phyloP scores from a whole-genome alignment of 2,329 filamentous ascomycete genomes.

The Diplodia sapinea region DNA sequence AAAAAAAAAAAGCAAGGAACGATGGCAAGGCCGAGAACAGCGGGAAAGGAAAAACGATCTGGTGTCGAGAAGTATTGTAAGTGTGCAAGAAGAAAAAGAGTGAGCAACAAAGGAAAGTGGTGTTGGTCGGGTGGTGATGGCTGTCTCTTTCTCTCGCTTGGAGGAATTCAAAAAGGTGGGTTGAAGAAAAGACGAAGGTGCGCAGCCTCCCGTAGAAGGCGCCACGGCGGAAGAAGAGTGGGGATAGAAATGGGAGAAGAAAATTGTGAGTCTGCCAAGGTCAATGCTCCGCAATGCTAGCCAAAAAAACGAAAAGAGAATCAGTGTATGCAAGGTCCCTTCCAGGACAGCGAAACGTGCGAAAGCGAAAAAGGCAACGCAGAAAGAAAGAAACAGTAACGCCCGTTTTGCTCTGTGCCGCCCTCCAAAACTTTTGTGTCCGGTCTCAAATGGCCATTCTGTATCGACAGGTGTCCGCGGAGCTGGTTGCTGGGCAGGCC shows the following conservation, averaged over 20 bases:
- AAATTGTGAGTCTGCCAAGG: constrained; percentile 26
- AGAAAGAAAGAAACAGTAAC: constrained; percentile 27
- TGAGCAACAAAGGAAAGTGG: constrained; percentile 32
- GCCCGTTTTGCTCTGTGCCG: constrained; percentile 32
- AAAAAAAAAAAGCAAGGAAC: constrained; percentile 12
- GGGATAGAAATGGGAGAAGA: constrained; percentile 12
- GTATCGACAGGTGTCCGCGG: constrained; percentile 30
- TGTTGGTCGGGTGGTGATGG: constrained; percentile 13
- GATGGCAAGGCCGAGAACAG: constrained; percentile 21
- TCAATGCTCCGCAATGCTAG: constrained; percentile 33
- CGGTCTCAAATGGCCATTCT: constrained; percentile 24
- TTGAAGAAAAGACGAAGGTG: constrained; percentile 22
- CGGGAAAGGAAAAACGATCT: constrained; percentile 19
- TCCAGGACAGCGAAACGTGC: constrained; percentile 26
- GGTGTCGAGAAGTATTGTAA: constrained; percentile 19
- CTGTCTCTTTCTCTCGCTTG: constrained; percentile 27
- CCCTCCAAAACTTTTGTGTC: constrained; percentile 26
- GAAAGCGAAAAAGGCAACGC: constrained; percentile 12
- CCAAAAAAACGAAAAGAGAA: constrained; percentile 28
- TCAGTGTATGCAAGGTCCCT: constrained; percentile 28
- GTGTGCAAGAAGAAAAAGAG: constrained; percentile 23
- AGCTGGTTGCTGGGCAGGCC: constrained; percentile 25
- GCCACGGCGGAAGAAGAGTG: background rate
- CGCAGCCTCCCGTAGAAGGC: constrained; percentile 18
- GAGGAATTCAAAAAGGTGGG: constrained; percentile 13